Conservation (phyloP, 2,329 filamentous ascomycete genomes). For the Thermomyces lanuginosus region DNA sequence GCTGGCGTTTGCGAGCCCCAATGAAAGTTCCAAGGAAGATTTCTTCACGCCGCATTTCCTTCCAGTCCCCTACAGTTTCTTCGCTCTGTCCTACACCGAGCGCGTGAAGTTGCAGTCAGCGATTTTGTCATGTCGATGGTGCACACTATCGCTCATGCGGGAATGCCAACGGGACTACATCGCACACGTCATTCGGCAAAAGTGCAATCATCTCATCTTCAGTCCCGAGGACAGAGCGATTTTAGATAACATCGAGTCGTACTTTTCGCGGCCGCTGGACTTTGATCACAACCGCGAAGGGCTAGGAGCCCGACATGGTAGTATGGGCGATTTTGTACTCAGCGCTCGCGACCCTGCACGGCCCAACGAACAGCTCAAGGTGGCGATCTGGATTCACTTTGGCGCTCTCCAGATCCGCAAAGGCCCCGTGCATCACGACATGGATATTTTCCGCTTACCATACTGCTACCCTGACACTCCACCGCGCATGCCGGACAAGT, state of each 20-base stretch:
- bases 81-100: conserved; percentile 13
- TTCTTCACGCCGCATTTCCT: conserved; percentile 26
- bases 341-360: conserved; percentile 1
- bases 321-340: conserved; percentile 9
- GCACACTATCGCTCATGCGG: conserved; percentile 22
- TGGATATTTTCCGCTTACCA: conserved; percentile 22
- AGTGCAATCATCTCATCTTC: conserved; percentile 15
- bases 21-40: conserved; percentile 13
- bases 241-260: conserved; percentile 12
- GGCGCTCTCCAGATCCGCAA: conserved; percentile 21
- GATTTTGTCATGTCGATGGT: conserved; percentile 27
- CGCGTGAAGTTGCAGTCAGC: conserved; percentile 19
- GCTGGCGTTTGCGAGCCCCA: conserved; percentile 26
- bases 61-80: conserved; percentile 20
- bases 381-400: conserved; percentile 24
- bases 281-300: conserved; percentile 14
- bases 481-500: conserved; percentile 22
- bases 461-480: conserved; percentile 11
- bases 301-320: conserved; percentile 18
- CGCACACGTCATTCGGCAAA: conserved; percentile 16
- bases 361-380: conserved; percentile 10
- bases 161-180: conserved; percentile 25
- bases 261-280: conserved; percentile 11
- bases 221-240: conserved; percentile 10
- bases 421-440: conserved; percentile 14